phyloP scores from a whole-genome alignment of 2,329 filamentous ascomycete genomes.

The Amauroascus niger region DNA sequence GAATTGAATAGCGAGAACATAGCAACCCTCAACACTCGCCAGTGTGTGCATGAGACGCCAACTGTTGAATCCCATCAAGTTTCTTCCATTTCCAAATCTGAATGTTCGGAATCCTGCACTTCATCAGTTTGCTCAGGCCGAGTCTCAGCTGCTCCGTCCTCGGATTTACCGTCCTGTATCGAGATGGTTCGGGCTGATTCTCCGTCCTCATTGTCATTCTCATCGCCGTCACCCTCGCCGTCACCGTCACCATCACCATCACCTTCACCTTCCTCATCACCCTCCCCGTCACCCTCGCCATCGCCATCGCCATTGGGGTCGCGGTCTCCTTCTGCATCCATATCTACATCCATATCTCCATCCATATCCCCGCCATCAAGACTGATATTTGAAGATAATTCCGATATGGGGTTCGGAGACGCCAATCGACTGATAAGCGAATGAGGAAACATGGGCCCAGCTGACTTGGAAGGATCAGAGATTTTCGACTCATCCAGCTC shows the following conservation, averaged over 20 bases:
- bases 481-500: constrained; percentile 48
- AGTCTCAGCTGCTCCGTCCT: background rate
- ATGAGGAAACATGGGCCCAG: constrained; percentile 13
- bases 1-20: no score
- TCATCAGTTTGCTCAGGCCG: background rate
- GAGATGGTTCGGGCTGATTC: constrained; percentile 13
- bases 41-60: no score
- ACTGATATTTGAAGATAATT: constrained; percentile 17
- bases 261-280: background rate
- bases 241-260: background rate
- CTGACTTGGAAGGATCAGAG: constrained; percentile 6
- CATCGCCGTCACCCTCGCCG: background rate
- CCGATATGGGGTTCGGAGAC: constrained; percentile 17
- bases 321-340: background rate
- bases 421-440: constrained; percentile 9
- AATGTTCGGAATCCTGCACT: background rate
- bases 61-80: background rate
- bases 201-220: constrained; percentile 9
- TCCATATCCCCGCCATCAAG: constrained; percentile 10
- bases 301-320: background rate
- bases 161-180: constrained; percentile 13
- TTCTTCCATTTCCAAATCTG: constrained; percentile 8
- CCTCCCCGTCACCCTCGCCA: background rate
- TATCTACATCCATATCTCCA: background rate
- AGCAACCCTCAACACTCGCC: no score